Conservation (phyloP, 2,329 filamentous ascomycete genomes). For the Cadophora luteo-olivacea region DNA sequence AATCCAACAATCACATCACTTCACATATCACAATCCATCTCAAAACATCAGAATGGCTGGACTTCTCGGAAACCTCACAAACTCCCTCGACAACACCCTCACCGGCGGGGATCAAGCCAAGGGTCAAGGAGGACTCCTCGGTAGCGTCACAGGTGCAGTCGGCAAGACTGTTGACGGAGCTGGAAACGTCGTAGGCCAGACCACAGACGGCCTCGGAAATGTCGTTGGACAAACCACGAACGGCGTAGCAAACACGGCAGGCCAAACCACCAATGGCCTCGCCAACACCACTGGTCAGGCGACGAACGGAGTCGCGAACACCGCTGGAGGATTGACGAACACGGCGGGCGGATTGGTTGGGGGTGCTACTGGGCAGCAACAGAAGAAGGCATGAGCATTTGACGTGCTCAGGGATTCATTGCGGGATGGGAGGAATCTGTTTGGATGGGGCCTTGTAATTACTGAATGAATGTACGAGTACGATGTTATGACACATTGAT, state of each 20-base stretch:
- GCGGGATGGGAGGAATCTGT: not conserved
- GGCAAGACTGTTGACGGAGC: slow-evolving; percentile 47
- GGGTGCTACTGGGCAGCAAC: slow-evolving; percentile 14
- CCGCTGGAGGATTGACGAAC: slow-evolving; percentile 32
- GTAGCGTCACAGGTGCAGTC: slow-evolving; percentile 43
- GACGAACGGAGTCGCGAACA: slow-evolving; percentile 16
- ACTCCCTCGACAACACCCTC: slow-evolving; percentile 47
- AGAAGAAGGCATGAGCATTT: not conserved
- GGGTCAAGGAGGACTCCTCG: slow-evolving; percentile 49
- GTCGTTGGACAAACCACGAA: slow-evolving; percentile 42
- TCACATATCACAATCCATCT: not conserved
- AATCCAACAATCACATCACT: not conserved
- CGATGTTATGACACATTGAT: not conserved
- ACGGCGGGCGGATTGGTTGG: slow-evolving; percentile 11
- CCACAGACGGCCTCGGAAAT: slow-evolving; percentile 44
- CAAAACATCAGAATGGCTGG: slow-evolving; percentile 37
- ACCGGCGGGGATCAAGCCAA: slow-evolving; percentile 48
- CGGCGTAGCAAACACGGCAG: slow-evolving; percentile 34
- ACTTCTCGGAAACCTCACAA: slow-evolving; percentile 46
- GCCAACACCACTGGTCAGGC: slow-evolving; percentile 27
- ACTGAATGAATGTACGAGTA: not conserved
- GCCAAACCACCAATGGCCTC: slow-evolving; percentile 33
- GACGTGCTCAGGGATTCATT: no score
- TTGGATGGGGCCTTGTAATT: not conserved
- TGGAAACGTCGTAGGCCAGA: slow-evolving; percentile 44